These are phyloP conservation scores for Monoraphidium neglectum DNA, from an alignment of 139 green algal genomes.

Conservation along the genomic window DNA sequence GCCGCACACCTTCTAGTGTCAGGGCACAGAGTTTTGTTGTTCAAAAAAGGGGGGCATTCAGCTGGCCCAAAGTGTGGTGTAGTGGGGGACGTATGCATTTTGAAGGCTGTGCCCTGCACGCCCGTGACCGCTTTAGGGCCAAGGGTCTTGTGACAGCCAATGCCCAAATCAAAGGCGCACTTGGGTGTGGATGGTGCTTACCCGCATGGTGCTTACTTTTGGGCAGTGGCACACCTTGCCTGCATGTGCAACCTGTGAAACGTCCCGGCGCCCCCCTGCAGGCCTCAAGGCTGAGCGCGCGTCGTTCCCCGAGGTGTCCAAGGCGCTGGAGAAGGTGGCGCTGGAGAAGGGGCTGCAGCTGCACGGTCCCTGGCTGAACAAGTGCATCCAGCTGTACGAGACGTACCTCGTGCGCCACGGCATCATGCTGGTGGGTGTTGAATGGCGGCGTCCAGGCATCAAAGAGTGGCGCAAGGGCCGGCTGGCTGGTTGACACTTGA, in stretches of 20 bases:
- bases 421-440: constrained; percentile 84
- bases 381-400: constrained; percentile 97
- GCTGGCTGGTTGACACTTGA: no score
- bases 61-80: background rate
- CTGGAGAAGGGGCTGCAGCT: constrained; percentile 70
- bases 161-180: background rate
- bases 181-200: no score
- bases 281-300: constrained; percentile 75
- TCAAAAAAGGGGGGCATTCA: background rate
- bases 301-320: constrained; percentile 74
- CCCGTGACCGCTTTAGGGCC: no score
- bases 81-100: no score
- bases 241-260: background rate
- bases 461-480: no score
- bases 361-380: constrained; percentile 88
- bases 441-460: no score
- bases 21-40: background rate
- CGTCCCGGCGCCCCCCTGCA: background rate
- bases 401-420: constrained; percentile 92
- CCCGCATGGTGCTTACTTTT: no score
- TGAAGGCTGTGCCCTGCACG: no score
- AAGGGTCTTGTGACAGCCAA: background rate
- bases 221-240: no score
- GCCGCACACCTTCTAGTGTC: constrained; percentile 9
- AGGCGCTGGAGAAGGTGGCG: constrained; percentile 71